Conservation (phyloP, 2,329 filamentous ascomycete genomes). For the Colletotrichum sp. region DNA sequence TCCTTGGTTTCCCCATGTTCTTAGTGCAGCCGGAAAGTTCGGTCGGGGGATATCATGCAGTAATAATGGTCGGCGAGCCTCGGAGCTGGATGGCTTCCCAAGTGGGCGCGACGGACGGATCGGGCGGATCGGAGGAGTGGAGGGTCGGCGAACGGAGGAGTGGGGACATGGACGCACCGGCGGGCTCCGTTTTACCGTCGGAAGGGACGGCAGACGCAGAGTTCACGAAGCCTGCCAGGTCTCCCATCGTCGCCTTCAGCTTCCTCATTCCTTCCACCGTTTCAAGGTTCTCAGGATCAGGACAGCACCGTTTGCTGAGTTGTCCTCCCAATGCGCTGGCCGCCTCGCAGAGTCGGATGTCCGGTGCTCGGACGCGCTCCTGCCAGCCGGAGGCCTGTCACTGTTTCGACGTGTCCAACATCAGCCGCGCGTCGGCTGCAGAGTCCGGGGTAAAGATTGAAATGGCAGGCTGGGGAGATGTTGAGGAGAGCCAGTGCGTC, state of each 20-base stretch:
- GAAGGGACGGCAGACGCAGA: background rate
- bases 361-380: conserved; percentile 5
- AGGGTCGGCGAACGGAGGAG: background rate
- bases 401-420: background rate
- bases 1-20: background rate
- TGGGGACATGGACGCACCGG: background rate
- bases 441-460: background rate
- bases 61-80: background rate
- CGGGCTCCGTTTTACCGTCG: background rate
- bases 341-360: background rate
- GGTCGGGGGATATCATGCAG: background rate
- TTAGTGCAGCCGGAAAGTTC: background rate
- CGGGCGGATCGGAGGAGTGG: background rate
- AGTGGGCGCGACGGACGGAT: background rate
- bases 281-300: background rate
- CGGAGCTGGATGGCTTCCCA: background rate
- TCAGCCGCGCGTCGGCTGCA: background rate
- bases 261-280: background rate
- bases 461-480: background rate
- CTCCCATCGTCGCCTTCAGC: background rate
- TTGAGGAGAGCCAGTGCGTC: background rate
- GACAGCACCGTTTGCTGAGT: background rate
- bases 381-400: background rate
- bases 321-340: background rate
- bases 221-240: background rate